These are phyloP conservation scores for Rhazya stricta DNA, from an alignment of 257 asterid species.

Conservation along the genomic window DNA sequence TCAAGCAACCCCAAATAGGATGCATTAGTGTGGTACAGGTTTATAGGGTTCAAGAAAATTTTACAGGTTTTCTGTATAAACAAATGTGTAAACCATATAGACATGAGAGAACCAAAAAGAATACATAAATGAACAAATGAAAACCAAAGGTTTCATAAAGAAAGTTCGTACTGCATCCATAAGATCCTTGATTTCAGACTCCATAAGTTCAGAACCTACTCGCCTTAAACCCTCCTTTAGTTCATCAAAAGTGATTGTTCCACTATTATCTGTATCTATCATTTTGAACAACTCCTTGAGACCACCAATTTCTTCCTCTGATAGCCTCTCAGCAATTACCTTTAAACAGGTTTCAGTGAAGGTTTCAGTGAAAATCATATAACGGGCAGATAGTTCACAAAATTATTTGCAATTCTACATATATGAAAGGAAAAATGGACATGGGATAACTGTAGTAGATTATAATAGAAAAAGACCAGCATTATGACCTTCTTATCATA, in stretches of 20 bases:
- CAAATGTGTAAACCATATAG: not conserved
- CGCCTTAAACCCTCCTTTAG: conserved; percentile 79
- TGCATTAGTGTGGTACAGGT: not conserved
- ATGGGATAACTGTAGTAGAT: not conserved
- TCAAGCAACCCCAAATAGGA: conserved; percentile 16
- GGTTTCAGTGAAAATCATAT: conserved; percentile 5
- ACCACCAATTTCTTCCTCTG: conserved; percentile 96
- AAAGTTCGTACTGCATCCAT: conserved; percentile 68
- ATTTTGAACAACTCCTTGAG: conserved; percentile 80
- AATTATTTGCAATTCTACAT: not conserved
- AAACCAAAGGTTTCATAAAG: not conserved
- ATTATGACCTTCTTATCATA: not conserved
- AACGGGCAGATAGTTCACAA: not conserved
- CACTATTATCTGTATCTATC: conserved; percentile 89
- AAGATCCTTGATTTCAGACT: conserved; percentile 85
- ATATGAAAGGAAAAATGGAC: not conserved
- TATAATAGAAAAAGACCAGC: not conserved
- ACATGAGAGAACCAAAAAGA: not conserved
- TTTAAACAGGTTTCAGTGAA: conserved; percentile 23
- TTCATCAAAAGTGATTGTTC: conserved; percentile 89
- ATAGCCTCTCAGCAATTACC: conserved; percentile 90
- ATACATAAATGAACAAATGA: not conserved
- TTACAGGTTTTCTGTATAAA: not conserved
- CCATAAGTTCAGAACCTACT: conserved; percentile 94
- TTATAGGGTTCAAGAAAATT: not conserved